Evolutionary conservation across 768 basidiomycete genomes (phyloP).

Genomic region (Gloeopeniophorella convolvens): DNA sequence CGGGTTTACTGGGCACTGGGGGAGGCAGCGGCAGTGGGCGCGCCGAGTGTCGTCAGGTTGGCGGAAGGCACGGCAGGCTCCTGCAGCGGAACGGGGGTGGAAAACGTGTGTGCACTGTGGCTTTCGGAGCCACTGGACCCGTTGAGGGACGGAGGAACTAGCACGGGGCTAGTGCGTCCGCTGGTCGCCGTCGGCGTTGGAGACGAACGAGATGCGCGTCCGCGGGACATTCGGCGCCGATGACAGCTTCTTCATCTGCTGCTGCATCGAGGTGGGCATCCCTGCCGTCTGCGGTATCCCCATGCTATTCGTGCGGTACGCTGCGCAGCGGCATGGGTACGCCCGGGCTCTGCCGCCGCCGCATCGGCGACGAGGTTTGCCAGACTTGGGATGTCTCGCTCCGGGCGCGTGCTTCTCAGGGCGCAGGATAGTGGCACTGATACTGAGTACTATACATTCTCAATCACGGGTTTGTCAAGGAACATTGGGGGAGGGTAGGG

Average conservation of each 20-base stretch:
- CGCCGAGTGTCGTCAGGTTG: neutral
- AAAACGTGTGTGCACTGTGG: conserved; percentile 13
- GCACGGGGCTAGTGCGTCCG: conserved; percentile 8
- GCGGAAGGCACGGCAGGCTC: conserved; percentile 2
- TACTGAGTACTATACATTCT: too few relatives aligned
- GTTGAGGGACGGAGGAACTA: conserved; percentile 5
- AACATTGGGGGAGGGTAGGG: too few relatives aligned
- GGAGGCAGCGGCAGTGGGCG: conserved; percentile 23
- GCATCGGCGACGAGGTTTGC: too few relatives aligned
- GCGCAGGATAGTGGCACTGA: too few relatives aligned
- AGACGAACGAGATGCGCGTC: conserved; percentile 50
- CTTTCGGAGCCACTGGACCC: conserved; percentile 23
- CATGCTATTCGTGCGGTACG: too few relatives aligned
- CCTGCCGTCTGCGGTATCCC: conserved; percentile 31
- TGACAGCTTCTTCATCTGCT: conserved; percentile 56
- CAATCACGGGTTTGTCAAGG: too few relatives aligned
- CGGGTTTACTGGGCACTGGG: conserved; percentile 45
- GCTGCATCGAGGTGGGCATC: conserved; percentile 51
- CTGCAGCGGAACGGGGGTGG: conserved; percentile 12
- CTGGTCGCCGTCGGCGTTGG: conserved; percentile 16
- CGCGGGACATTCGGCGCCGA: conserved; percentile 46
- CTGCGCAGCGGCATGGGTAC: too few relatives aligned
- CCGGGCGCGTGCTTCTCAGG: too few relatives aligned
- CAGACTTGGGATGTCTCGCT: too few relatives aligned
- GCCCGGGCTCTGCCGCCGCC: too few relatives aligned